Evolutionary conservation across 352 stramenopile species (phyloP).

Genomic region (Phytophthora pini): DNA sequence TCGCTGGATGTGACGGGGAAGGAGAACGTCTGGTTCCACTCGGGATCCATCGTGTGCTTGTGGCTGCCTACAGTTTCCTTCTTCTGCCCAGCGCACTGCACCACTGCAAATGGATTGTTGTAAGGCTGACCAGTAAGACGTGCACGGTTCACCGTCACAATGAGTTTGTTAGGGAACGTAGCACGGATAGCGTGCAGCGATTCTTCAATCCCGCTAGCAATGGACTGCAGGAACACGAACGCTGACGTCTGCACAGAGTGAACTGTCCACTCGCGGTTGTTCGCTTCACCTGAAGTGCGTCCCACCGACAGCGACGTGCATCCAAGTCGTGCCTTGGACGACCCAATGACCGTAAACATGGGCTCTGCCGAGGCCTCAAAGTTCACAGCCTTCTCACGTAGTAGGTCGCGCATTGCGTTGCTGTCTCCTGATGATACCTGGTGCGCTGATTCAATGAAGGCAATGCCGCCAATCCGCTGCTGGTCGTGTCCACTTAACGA

Average conservation of each 20-base stretch:
- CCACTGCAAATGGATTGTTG: slow-evolving; percentile 87
- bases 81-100: slow-evolving; percentile 85
- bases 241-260: slow-evolving; percentile 88
- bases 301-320: slow-evolving; percentile 85
- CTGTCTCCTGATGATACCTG: slow-evolving; percentile 69
- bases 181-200: slow-evolving; percentile 79
- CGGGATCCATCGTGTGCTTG: slow-evolving; percentile 90
- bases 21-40: slow-evolving; percentile 92
- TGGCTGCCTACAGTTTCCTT: slow-evolving; percentile 89
- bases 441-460: slow-evolving; percentile 87
- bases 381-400: slow-evolving; percentile 80
- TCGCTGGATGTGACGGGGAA: slow-evolving; percentile 85
- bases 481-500: slow-evolving; percentile 65
- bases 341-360: slow-evolving; percentile 86
- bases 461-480: slow-evolving; percentile 74
- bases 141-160: slow-evolving; percentile 88
- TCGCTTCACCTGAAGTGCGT: slow-evolving; percentile 65
- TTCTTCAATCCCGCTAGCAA: slow-evolving; percentile 74
- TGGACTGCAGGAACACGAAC: slow-evolving; percentile 88
- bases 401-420: slow-evolving; percentile 56
- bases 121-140: slow-evolving; percentile 85
- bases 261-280: slow-evolving; percentile 84
- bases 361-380: slow-evolving; percentile 84
- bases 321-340: slow-evolving; percentile 70
- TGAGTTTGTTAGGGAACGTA: slow-evolving; percentile 90